Evolutionary conservation across 2,329 filamentous ascomycete species (phyloP), one percentile per base, ranked within the genome.

Genomic region (Microsporum ferrugineum): DNA sequence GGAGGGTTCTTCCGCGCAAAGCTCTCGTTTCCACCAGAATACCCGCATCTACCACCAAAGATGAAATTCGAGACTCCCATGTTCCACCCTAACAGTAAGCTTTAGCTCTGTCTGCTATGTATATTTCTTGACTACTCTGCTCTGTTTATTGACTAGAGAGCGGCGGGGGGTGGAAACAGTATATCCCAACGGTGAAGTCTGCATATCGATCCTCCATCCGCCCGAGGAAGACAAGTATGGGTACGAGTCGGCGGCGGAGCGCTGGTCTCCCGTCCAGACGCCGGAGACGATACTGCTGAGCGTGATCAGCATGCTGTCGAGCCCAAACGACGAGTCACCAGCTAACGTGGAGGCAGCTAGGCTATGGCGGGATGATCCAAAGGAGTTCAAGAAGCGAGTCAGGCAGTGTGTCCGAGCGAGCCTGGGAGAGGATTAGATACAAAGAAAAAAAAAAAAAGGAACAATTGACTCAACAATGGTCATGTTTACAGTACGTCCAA

Each of bases 171-270:
- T 23, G 17, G 17, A 43, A 12, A 12, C 38, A 84, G 84, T 99
- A 72, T 97, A 96, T 77, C 78, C 84, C 5, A 85, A 84, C 71
- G 94, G 94, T 69, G 84, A 87, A 66, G 89, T 99, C 62, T 99
- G 94, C 80, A 97, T 99, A 73, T 95, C 89, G 49, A 99, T 99
- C 76, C 82, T 99, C 47, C 94, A 99, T 74, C 89, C 92, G 10
- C 92, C 94, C 3, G 91, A 89, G 76, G 91, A 96, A 70, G 94
- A 99, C 71, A 86, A 89, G 71, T 94, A 88, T 75, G 92, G 92
- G 59, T 99, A 99, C 78, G 94, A 99, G 75, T 83, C 83, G 31
- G 91, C 91, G 14, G 82, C 84, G 34, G 94, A 99, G 80, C 85
- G 94, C 63, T 99, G 94, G 94, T 88, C 84, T 62, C 94, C 94